A percentile compares a stretch with the other conserved stretches of the same genome.
These are phyloP conservation scores for Hyaloscypha bicolor DNA, from an alignment of 495 filamentous ascomycete species.

Conservation along the genomic window DNA sequence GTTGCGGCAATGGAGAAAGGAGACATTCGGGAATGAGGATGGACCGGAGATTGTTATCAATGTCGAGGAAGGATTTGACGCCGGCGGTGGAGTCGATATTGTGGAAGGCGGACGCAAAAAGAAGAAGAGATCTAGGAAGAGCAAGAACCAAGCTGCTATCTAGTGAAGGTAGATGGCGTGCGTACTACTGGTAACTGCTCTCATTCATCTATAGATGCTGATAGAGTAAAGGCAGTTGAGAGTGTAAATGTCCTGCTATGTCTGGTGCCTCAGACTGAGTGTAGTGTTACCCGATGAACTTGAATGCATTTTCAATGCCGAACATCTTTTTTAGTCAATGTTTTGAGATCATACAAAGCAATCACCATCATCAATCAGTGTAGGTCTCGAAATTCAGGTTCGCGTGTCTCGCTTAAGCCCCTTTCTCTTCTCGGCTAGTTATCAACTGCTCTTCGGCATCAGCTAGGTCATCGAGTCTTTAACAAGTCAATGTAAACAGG, in stretches of 20 bases:
- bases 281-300: neutral
- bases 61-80: constrained; percentile 10
- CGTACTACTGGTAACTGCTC: too few relatives aligned
- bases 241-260: neutral
- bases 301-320: neutral
- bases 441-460: too few relatives aligned
- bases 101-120: constrained; percentile 33
- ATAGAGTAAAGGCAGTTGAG: too few relatives aligned
- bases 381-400: neutral
- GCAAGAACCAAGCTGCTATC: constrained; percentile 19
- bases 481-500: too few relatives aligned
- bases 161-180: neutral
- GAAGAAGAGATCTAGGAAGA: constrained; percentile 40
- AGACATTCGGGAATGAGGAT: constrained; percentile 81
- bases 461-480: too few relatives aligned
- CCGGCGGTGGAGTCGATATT: constrained; percentile 25
- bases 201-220: too few relatives aligned
- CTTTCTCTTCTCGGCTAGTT: neutral
- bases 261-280: neutral
- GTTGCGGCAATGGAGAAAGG: constrained; percentile 86
- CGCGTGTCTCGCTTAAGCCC: neutral
- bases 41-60: constrained; percentile 46
- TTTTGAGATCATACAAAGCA: neutral
- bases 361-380: neutral
- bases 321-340: neutral